Evolutionary conservation across 306 rosid species (phyloP), one percentile per base, ranked within the genome.

Genomic region (Begonia peltatifolia): DNA sequence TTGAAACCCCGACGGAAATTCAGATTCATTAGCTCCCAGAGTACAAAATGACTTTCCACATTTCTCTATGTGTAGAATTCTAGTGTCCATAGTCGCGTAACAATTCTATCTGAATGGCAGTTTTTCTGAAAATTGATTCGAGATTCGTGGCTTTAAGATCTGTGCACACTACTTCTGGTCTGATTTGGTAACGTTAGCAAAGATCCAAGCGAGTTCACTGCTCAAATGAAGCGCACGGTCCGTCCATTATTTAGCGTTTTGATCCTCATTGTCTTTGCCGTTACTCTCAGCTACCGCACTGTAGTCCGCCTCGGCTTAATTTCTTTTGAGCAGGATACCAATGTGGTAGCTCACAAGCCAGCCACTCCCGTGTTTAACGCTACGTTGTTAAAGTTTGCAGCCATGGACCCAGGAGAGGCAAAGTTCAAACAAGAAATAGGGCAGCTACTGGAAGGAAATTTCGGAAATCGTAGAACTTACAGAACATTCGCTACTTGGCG

Each of bases 221-320:
- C 61, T 11, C 77, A 80, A 10, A 81, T 86, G 99, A 92, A 86
- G 72, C 82, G 80, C 60, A 73, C 80, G 50, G 81, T 86, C 52
- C 82, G 93, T 2, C 82, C 96, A 0, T 62, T 86, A 3, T 79
- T 92, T 59, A 58, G 74, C 38, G 55, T 86, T 17, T 66, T 92
- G 36, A 76, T 92, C 4, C 60, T 86, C 46, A 11, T 75, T 10
- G 71, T 77, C 41, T 79, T 81, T 71, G 54, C 71, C 13, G 79
- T 74, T 58, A 83, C 93, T 2, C 68, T 86, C 22, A 62, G 71
- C 71, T 77, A 71, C 43, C 76, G 94, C 41, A 66, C 80, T 50
- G 46, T 75, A 12, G 67, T 86, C 25, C 77, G 79, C 16, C 58
- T 68, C 2, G 72, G 69, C 14, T 15, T 78, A 3, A 54, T 70